Conservation (phyloP, 495 filamentous ascomycete genomes). For the Polyplosphaeria fusca region DNA sequence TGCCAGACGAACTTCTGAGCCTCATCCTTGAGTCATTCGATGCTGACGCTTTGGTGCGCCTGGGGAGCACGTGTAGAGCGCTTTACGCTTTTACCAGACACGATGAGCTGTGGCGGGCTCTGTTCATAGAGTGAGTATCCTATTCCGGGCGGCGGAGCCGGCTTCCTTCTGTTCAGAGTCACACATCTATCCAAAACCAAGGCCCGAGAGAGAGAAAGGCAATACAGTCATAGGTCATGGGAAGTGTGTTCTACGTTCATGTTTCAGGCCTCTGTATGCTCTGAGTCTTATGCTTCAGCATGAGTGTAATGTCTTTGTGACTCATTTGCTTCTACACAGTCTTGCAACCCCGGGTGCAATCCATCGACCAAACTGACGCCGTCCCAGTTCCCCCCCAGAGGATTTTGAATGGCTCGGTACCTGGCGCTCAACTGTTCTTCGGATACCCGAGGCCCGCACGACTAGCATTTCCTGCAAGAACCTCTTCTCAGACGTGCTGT, state of each 20-base stretch:
- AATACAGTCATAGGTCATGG: no score
- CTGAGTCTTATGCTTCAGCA: no score
- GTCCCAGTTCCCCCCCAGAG: constrained; percentile 33
- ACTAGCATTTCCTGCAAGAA: constrained; percentile 63
- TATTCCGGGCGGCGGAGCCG: no score
- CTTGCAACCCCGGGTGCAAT: background rate
- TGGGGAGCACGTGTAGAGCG: constrained; percentile 84
- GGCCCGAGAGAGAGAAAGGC: no score
- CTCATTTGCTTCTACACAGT: background rate
- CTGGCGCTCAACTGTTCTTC: constrained; percentile 80
- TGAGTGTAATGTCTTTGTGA: no score
- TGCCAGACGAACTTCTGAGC: constrained; percentile 81
- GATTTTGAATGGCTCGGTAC: constrained; percentile 74
- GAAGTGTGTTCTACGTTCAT: no score
- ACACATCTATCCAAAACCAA: no score
- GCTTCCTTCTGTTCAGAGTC: no score
- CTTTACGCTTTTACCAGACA: constrained; percentile 80
- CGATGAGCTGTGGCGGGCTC: constrained; percentile 87
- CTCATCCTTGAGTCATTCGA: constrained; percentile 75
- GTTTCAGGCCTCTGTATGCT: no score
- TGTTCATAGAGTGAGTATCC: constrained; percentile 77
- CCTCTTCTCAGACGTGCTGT: constrained; percentile 87
- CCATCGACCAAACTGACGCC: constrained; percentile 5
- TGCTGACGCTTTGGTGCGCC: constrained; percentile 53
- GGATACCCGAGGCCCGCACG: constrained; percentile 50